Percentiles rank a stretch among this genome's conserved stretches.
phyloP scores from a whole-genome alignment of 257 asterid genomes.

The Agastache rugosa region DNA sequence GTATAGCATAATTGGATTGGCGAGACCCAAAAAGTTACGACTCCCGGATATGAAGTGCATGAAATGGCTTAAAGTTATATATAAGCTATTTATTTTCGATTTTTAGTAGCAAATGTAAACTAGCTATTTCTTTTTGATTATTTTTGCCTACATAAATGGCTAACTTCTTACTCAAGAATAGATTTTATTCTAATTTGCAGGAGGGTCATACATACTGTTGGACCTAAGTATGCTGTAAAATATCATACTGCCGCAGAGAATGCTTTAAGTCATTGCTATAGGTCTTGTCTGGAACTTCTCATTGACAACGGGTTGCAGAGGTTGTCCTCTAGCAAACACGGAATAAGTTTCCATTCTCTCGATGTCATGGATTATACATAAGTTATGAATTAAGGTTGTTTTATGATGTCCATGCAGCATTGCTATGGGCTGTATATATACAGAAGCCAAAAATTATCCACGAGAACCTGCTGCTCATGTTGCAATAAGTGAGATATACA shows the following conservation, averaged over 20 bases:
- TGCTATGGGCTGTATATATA: conserved; percentile 90
- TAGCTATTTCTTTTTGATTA: conserved; percentile 17
- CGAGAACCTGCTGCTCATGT: conserved; percentile 99
- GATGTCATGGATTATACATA: conserved; percentile 25
- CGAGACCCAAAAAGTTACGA: background rate
- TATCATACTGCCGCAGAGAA: conserved; percentile 98
- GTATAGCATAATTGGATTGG: background rate
- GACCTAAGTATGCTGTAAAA: conserved; percentile 95
- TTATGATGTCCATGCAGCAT: conserved; percentile 64
- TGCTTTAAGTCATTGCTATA: conserved; percentile 96
- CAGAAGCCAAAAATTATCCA: conserved; percentile 91
- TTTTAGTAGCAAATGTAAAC: conserved; percentile 15
- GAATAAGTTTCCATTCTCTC: conserved; percentile 30
- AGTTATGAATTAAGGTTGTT: conserved; percentile 25
- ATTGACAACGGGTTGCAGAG: conserved; percentile 68
- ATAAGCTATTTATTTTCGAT: conserved; percentile 18
- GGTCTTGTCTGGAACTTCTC: conserved; percentile 70
- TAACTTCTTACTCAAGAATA: conserved; percentile 23
- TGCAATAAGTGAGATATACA: conserved; percentile 74
- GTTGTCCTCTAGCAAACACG: conserved; percentile 47
- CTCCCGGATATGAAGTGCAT: background rate
- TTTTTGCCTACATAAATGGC: background rate
- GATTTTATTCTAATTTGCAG: conserved; percentile 52
- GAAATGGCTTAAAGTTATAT: background rate
- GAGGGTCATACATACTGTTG: conserved; percentile 96